Conservation (phyloP, 2,329 filamentous ascomycete species). For the Aspergillus unguis region DNA sequence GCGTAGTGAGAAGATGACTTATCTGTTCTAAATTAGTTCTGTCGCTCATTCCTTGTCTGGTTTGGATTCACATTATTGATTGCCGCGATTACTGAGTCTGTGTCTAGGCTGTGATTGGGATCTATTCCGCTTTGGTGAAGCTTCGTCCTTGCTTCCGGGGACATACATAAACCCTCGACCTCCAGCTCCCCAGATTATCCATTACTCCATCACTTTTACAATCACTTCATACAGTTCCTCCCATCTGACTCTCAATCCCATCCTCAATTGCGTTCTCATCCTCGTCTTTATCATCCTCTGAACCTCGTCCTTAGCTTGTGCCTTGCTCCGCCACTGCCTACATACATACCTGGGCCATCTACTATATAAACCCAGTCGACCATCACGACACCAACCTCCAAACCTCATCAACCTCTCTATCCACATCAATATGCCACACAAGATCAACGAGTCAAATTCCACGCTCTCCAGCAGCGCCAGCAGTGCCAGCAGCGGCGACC, state of each 20-base stretch:
- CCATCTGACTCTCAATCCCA: not conserved
- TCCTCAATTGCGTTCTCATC: not conserved
- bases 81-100: conserved; percentile 4
- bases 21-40: not conserved
- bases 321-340: conserved; percentile 21
- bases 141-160: conserved; percentile 13
- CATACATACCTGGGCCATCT: too few species aligned
- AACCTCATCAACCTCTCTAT: conserved; percentile 12
- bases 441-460: conserved; percentile 36
- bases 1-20: not conserved
- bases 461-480: conserved; percentile 30
- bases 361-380: too few species aligned
- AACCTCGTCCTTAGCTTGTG: conserved; percentile 10
- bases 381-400: too few species aligned
- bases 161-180: conserved; percentile 17
- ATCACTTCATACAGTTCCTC: not conserved
- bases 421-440: conserved; percentile 31
- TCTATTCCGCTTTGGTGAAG: conserved; percentile 13
- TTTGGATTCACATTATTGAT: conserved; percentile 6
- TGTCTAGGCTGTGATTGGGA: not conserved
- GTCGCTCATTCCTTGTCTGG: not conserved
- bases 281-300: not conserved
- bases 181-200: conserved; percentile 5
- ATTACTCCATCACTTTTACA: conserved; percentile 2
- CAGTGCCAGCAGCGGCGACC: conserved; percentile 26